Percentiles rank a stretch among this genome's conserved stretches.
These are phyloP conservation scores for Rhododendron henanense DNA, from an alignment of 148 eudicot species.

Conservation along the genomic window DNA sequence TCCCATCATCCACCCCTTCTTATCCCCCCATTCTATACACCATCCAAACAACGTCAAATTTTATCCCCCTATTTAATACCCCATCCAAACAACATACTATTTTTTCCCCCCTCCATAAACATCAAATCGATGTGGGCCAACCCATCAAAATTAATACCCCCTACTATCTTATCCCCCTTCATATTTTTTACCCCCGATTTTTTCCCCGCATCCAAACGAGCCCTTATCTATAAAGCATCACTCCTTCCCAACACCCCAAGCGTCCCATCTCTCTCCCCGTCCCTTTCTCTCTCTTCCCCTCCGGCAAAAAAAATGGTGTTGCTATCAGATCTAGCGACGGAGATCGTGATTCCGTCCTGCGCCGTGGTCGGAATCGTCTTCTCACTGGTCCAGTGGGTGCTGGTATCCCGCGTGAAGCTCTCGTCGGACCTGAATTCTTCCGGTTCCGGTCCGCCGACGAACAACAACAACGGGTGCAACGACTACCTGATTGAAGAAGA, in stretches of 20 bases:
- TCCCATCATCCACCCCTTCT: too few relatives aligned
- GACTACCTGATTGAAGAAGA: slow-evolving; percentile 70
- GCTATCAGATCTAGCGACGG: slow-evolving; percentile 58
- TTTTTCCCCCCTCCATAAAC: too few relatives aligned
- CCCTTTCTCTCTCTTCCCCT: neutral
- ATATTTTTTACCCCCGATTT: too few relatives aligned
- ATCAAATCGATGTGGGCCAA: too few relatives aligned
- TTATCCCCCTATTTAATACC: too few relatives aligned
- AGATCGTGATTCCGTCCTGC: slow-evolving; percentile 61
- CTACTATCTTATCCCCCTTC: too few relatives aligned
- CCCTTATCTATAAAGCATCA: neutral
- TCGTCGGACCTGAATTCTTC: neutral
- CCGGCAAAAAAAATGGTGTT: neutral
- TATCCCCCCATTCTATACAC: too few relatives aligned
- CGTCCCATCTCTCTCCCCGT: neutral
- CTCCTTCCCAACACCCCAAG: neutral
- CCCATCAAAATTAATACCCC: too few relatives aligned
- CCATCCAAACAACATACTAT: too few relatives aligned
- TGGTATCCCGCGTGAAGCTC: slow-evolving; percentile 5
- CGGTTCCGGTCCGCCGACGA: neutral
- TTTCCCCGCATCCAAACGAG: too few relatives aligned
- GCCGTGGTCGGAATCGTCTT: slow-evolving; percentile 42
- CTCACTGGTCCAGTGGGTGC: neutral
- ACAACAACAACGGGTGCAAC: slow-evolving; percentile 38
- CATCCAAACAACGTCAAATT: too few relatives aligned